phyloP scores from a whole-genome alignment of 306 rosid genomes.

The Cicer arietinum region DNA sequence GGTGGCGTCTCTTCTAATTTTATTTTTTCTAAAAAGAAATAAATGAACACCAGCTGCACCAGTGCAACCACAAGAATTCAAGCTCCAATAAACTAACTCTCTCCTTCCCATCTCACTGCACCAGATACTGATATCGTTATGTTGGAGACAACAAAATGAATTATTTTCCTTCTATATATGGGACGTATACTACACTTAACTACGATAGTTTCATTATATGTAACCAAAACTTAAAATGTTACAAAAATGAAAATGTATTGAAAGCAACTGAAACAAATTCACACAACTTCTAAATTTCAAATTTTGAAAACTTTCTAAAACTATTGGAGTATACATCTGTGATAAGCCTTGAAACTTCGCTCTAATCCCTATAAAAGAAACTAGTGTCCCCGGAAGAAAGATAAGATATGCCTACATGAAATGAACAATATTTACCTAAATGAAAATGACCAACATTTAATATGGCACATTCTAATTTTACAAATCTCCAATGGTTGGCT shows the following conservation, averaged over 20 bases:
- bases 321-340: constrained; percentile 52
- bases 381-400: neutral
- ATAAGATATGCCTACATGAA: constrained; percentile 20
- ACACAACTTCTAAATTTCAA: neutral
- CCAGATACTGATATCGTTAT: neutral
- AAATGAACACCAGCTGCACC: too few species aligned
- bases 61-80: too few species aligned
- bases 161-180: neutral
- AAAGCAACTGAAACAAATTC: constrained; percentile 7
- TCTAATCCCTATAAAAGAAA: constrained; percentile 7
- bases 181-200: neutral
- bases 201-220: neutral
- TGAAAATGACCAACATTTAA: constrained; percentile 38
- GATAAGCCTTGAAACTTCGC: constrained; percentile 31
- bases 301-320: constrained; percentile 32
- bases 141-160: neutral
- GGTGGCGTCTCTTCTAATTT: too few species aligned
- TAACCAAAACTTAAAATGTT: neutral
- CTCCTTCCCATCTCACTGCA: neutral
- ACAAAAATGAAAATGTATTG: neutral
- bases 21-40: too few species aligned
- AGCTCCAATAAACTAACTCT: neutral
- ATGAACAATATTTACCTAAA: constrained; percentile 34
- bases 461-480: constrained; percentile 59
- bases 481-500: constrained; percentile 53